Conservation (phyloP, 768 basidiomycete genomes). For the Lyophyllum decastes region DNA sequence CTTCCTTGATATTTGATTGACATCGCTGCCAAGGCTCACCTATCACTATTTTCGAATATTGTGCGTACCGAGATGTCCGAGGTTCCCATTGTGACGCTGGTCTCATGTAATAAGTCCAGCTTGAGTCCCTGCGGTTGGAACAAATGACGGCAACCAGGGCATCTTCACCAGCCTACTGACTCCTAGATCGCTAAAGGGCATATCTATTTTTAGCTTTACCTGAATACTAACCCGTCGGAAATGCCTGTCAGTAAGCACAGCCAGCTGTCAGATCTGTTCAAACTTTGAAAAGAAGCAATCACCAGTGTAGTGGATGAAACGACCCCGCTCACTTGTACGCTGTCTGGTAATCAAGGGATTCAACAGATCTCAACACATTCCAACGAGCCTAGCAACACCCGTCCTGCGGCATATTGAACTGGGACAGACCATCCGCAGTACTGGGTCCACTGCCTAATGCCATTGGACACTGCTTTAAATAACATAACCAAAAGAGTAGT, state of each 20-base stretch:
- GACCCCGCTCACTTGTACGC: not conserved
- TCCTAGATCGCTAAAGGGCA: not conserved
- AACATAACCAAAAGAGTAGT: too few relatives aligned
- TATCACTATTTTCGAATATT: not conserved
- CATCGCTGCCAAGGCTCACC: constrained; percentile 1
- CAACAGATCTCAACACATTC: not conserved
- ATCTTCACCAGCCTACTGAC: too few relatives aligned
- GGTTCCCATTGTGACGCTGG: not conserved
- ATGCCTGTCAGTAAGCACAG: not conserved
- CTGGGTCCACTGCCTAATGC: not conserved
- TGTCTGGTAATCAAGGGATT: not conserved
- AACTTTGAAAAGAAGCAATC: not conserved
- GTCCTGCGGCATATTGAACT: not conserved
- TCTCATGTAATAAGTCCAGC: not conserved
- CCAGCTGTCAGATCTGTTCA: not conserved
- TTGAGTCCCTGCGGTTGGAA: not conserved
- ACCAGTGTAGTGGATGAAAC: constrained; percentile 1
- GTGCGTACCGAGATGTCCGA: constrained; percentile 4
- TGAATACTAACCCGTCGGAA: not conserved
- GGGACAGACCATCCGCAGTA: not conserved
- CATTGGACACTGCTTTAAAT: not conserved
- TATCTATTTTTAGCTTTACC: not conserved
- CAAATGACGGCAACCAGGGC: not conserved
- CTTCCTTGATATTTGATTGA: constrained; percentile 11
- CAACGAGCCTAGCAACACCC: not conserved